Percentiles rank a stretch among this genome's conserved stretches.
phyloP scores from a whole-genome alignment of 495 filamentous ascomycete species.

The Pseudevernia furfuracea region DNA sequence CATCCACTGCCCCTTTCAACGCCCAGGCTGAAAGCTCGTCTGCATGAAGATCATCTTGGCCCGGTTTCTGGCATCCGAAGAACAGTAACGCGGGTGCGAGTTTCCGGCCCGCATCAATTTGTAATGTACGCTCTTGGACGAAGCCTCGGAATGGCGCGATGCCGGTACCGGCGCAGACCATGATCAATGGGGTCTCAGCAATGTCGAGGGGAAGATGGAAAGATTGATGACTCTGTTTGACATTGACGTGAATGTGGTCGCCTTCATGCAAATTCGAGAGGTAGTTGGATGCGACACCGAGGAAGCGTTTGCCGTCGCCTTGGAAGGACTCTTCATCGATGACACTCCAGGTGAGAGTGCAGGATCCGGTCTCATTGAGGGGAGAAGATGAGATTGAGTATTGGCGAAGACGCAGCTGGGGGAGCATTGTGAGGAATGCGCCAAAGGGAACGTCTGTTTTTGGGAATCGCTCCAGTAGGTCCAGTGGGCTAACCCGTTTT shows the following conservation, averaged over 20 bases:
- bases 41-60: constrained; percentile 52
- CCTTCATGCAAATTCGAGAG: constrained; percentile 49
- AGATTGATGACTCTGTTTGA: constrained; percentile 44
- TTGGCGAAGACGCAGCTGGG: constrained; percentile 66
- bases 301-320: constrained; percentile 32
- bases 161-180: constrained; percentile 51
- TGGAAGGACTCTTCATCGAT: constrained; percentile 49
- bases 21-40: constrained; percentile 55
- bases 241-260: constrained; percentile 54
- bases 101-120: constrained; percentile 43
- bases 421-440: constrained; percentile 59
- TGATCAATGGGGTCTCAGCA: constrained; percentile 56
- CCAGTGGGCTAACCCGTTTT: neutral
- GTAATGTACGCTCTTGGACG: constrained; percentile 56
- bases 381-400: constrained; percentile 80
- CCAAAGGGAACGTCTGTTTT: constrained; percentile 43
- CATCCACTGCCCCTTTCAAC: constrained; percentile 46
- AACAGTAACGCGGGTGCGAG: constrained; percentile 56
- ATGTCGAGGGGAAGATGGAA: constrained; percentile 59
- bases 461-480: neutral
- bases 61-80: constrained; percentile 52
- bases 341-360: constrained; percentile 60
- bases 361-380: constrained; percentile 44
- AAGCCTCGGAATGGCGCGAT: constrained; percentile 67
- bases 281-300: constrained; percentile 54